phyloP scores from a whole-genome alignment of 768 basidiomycete species.

The Boletus subcaerulescens region DNA sequence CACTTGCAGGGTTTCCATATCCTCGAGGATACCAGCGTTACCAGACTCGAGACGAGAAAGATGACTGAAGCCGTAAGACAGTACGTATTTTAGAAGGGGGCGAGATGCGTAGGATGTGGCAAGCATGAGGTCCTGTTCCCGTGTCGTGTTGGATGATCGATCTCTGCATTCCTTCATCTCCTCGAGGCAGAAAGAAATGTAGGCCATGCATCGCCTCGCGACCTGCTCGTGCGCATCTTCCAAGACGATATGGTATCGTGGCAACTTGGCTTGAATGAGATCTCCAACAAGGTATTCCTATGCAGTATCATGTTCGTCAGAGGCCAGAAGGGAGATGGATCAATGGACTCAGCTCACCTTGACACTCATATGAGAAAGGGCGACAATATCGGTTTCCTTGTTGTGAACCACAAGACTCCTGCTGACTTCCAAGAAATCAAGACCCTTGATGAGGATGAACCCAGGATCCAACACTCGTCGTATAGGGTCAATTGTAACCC shows the following conservation, averaged over 20 bases:
- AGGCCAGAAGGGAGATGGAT: background rate
- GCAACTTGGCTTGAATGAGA: background rate
- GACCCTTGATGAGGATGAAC: background rate
- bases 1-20: background rate
- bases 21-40: background rate
- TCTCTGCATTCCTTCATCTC: background rate
- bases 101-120: background rate
- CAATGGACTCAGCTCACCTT: slow-evolving; percentile 4
- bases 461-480: slow-evolving; percentile 1
- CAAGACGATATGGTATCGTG: slow-evolving; percentile 3
- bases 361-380: slow-evolving; percentile 16
- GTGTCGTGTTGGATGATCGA: background rate
- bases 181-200: slow-evolving; percentile 6
- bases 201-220: slow-evolving; percentile 11
- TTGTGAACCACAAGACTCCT: slow-evolving; percentile 11
- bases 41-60: background rate
- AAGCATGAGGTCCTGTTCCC: background rate
- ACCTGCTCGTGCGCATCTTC: slow-evolving; percentile 4
- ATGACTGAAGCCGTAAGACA: slow-evolving; percentile 8
- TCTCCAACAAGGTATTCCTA: slow-evolving; percentile 16
- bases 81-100: slow-evolving; percentile 9
- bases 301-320: background rate
- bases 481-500: background rate
- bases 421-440: background rate
- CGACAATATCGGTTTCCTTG: slow-evolving; percentile 5